Evolutionary conservation across 2,329 filamentous ascomycete species (phyloP), one percentile per base, ranked within the genome.

Genomic region (Hyphodiscus sp.): DNA sequence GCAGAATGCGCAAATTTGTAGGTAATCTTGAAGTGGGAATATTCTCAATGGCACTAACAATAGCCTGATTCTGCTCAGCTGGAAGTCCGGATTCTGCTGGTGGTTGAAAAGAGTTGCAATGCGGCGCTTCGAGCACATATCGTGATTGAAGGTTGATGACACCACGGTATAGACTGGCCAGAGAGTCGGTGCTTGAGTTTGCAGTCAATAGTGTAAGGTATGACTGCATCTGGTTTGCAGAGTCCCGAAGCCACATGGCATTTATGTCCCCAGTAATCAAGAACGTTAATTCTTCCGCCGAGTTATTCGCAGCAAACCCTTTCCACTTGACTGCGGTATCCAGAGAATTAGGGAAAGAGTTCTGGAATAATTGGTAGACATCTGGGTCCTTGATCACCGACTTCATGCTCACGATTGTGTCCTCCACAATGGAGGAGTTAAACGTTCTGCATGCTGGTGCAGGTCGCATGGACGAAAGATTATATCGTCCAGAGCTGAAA

Each of bases 61-160:
- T 68, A 89, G 80, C 81, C 1, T 77, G 73, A 63, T 86, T 86
- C 13, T 71, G 65, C 0, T 76, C 74, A 1, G 85, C 78, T 1
- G 70, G 64, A 33, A 92, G 76, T 2, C 82, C 81, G 49, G 87
- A 90, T 49, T 89, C 87, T 2, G 82, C 78, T 0, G 91, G 91
- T 1, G 91, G 89, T 67, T 95, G 91, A 71, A 95, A 95, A 13
- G 89, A 86, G 68, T 95, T 94, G 76, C 91, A 96, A 70, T 94
- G 94, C 0, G 91, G 90, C 16, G 79, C 80, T 30, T 78, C 77
- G 51, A 81, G 74, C 49, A 89, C 76, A 67, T 87, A 89, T 45
- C 85, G 76, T 20, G 84, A 75, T 65, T 89, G 86, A 6, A 86
- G 74, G 65, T 89, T 89, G 67, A 90, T 86, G 2, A 86, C 78